A percentile compares a stretch with the other conserved stretches of the same genome.
Evolutionary conservation across 2,329 filamentous ascomycete genomes (phyloP).

Genomic region (Aspergillus terreus): DNA sequence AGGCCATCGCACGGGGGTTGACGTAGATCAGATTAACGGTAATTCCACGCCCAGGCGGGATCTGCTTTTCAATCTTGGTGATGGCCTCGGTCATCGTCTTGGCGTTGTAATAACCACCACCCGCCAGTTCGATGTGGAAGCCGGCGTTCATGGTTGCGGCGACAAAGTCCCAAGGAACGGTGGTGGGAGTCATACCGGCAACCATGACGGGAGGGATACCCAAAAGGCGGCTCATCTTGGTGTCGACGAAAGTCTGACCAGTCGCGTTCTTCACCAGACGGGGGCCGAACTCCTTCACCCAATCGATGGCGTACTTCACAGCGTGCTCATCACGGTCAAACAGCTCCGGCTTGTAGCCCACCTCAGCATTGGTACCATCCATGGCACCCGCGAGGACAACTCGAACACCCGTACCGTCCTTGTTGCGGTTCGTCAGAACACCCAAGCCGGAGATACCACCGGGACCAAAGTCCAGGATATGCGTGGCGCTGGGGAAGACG

Average conservation of each 20-base stretch:
- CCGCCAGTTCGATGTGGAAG: conserved; percentile 88
- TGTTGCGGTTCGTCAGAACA: conserved; percentile 95
- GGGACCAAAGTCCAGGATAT: conserved; percentile 94
- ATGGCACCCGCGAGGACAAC: conserved; percentile 94
- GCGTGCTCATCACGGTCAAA: conserved; percentile 96
- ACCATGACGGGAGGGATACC: conserved; percentile 83
- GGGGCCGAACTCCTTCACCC: conserved; percentile 97
- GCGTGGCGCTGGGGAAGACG: conserved; percentile 82
- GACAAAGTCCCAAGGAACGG: conserved; percentile 88
- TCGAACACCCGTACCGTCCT: conserved; percentile 95
- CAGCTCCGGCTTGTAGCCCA: conserved; percentile 96
- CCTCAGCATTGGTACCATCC: conserved; percentile 81
- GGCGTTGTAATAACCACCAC: conserved; percentile 83
- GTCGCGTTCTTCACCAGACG: conserved; percentile 82
- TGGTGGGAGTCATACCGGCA: conserved; percentile 87
- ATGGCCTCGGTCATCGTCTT: conserved; percentile 80
- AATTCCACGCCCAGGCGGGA: conserved; percentile 82
- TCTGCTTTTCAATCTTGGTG: conserved; percentile 76
- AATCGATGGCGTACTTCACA: conserved; percentile 91
- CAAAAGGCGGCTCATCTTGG: conserved; percentile 86
- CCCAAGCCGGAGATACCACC: conserved; percentile 95
- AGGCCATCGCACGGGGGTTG: conserved; percentile 81
- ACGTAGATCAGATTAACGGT: conserved; percentile 89
- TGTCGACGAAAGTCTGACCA: conserved; percentile 89
- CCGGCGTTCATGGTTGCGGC: conserved; percentile 90